Evolutionary conservation across 345 rosid genomes (phyloP), one percentile per base, ranked within the genome.

Genomic region (Rhizophora apiculata): DNA sequence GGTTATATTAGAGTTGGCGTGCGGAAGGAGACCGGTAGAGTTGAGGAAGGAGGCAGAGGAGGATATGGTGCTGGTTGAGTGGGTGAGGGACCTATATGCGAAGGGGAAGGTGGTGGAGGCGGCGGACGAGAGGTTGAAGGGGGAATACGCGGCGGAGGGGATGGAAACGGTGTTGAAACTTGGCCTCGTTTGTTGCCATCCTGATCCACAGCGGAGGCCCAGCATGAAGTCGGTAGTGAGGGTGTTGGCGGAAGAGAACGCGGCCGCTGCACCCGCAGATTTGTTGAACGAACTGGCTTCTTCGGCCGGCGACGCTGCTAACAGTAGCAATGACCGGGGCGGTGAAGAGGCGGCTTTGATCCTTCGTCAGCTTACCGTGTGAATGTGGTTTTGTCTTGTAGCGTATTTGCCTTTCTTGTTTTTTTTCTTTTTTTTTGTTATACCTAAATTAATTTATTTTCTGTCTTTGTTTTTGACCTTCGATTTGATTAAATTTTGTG

Each of bases 171-270:
- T 81, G 64, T 72, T 93, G 80, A 93, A 93, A 75, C 80, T 93
- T 52, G 98, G 98, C 54, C 64, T 93, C 81, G 91, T 85, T 78
- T 90, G 96, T 83, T 93, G 92, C 67, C 96, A 93, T 51, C 96
- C 96, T 7, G 89, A 88, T 75, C 90, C 96, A 0, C 68, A 61
- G 0, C 83, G 63, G 58, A 76, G 96, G 62, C 96, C 98, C 8
- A 77, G 52, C 52, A 88, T 93, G 96, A 87, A 81, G 80, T 96
- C 86, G 69, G 87, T 88, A 8, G 86, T 75, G 30, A 84, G 89
- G 0, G 68, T 93, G 52, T 75, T 93, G 63, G 55, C 85, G 2
- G 86, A 88, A 8, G 79, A 79, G 62, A 74, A 80, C 13, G 81
- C 26, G 31, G 84, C 82, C 7, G 72, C 82, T 8, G 39, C 75